phyloP scores from a whole-genome alignment of 192 early-diverging fungal genomes.

The Gorgonomyces haynaldii region DNA sequence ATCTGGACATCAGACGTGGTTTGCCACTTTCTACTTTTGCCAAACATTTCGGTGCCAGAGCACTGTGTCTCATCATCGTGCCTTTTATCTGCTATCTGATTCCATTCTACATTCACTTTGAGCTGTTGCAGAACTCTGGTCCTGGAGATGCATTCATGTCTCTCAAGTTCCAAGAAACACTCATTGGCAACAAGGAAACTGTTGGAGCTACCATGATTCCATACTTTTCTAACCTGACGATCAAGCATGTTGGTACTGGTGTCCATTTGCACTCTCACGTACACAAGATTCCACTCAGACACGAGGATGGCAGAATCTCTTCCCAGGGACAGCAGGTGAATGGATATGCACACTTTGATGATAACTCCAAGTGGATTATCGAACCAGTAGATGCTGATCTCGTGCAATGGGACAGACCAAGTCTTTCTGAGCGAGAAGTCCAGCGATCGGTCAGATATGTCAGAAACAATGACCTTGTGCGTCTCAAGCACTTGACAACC shows the following conservation, averaged over 20 bases:
- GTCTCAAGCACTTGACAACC: slow-evolving; percentile 47
- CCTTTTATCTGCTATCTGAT: slow-evolving; percentile 68
- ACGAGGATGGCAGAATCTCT: slow-evolving; percentile 84
- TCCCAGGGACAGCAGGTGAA: slow-evolving; percentile 76
- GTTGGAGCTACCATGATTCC: slow-evolving; percentile 32
- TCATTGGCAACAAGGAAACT: slow-evolving; percentile 54
- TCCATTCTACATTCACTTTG: slow-evolving; percentile 92
- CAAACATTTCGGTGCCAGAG: slow-evolving; percentile 77
- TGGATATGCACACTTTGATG: slow-evolving; percentile 67
- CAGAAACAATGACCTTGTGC: slow-evolving; percentile 46
- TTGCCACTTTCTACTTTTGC: slow-evolving; percentile 22
- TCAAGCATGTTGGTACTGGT: slow-evolving; percentile 66
- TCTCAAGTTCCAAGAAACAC: slow-evolving; percentile 72
- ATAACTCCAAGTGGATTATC: slow-evolving; percentile 77
- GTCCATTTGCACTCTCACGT: slow-evolving; percentile 70
- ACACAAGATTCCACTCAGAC: slow-evolving; percentile 72
- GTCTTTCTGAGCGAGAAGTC: slow-evolving; percentile 15
- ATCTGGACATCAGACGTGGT: slow-evolving; percentile 74
- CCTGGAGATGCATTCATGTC: slow-evolving; percentile 92
- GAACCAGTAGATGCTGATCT: slow-evolving; percentile 29
- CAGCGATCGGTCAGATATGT: slow-evolving; percentile 33
- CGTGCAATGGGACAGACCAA: slow-evolving; percentile 14
- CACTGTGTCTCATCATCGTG: slow-evolving; percentile 68
- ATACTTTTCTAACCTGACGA: slow-evolving; percentile 66
- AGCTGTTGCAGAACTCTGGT: slow-evolving; percentile 63